Evolutionary conservation across 129 eudicot genomes (phyloP), one percentile per base, ranked within the genome.

Genomic region (Erigeron canadensis): DNA sequence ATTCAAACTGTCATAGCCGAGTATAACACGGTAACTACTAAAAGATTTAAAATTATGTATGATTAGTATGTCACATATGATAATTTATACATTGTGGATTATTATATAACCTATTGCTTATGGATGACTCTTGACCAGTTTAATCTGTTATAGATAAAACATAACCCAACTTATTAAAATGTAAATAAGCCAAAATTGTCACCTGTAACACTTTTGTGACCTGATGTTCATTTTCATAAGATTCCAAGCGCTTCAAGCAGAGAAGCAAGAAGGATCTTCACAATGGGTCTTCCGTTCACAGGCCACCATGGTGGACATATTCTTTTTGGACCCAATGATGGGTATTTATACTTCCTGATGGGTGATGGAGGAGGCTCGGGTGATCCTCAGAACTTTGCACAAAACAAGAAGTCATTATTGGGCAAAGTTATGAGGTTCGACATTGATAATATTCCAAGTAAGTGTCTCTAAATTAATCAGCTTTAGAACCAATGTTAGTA

Each of bases 391-490:
- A 91, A 88, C 73, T 91, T 91, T 67, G 54, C 96, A n/a, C 97
- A 91, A 69, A 91, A 88, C 77, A 91, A 86, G 79, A 86, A 81
- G 70, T 88, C 97, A 7, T 79, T 88, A 72, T 89, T 91, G 59
- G 96, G 96, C 1, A 91, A 91, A 65, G 78, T 88, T 45, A 78
- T 91, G 90, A 91, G 97, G 81, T 80, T 91, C 63, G 97, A 91
- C 67, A 55, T 88, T 7, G 83, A 91, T 77, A 83, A 66, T 82
- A 69, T 75, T 13, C 89, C 97, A 39, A 86, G 97, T 88, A 79
- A 82, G 97, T 56, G 41, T 18, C 22, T 23, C 54, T 19, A 41
- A 4, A 10, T 3, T 5, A 9, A 60, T 18, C 65, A 60, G 13
- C 41, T 5, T 34, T 6, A 60, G 13, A 60, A 1, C 6, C 12